Percentiles rank a stretch among this genome's conserved stretches.
Evolutionary conservation across 2,329 filamentous ascomycete species (phyloP).

Genomic region (Akanthomyces muscarius): DNA sequence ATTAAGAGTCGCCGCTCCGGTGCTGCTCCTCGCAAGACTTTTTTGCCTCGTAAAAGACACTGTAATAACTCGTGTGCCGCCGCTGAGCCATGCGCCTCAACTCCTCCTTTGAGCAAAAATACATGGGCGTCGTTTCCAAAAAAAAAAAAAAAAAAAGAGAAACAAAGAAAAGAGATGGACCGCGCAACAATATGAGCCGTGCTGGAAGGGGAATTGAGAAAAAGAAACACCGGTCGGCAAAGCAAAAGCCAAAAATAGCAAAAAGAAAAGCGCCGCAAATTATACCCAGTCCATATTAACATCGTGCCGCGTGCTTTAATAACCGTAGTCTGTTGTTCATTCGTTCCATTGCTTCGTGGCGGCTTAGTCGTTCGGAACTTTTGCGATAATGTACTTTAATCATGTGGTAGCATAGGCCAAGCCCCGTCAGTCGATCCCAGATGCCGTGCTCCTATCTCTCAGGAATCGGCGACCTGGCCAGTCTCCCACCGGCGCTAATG

Average conservation of each 20-base stretch:
- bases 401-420: conserved; percentile 35
- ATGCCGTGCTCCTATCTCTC: conserved; percentile 51
- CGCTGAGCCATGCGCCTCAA: background rate
- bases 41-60: background rate
- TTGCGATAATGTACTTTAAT: conserved; percentile 28
- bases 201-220: background rate
- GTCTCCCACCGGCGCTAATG: conserved; percentile 70
- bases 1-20: background rate
- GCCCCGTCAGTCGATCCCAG: conserved; percentile 37
- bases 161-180: background rate
- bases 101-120: conserved; percentile 1
- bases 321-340: conserved; percentile 9
- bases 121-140: background rate
- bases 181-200: background rate
- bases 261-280: conserved; percentile 1
- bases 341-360: conserved; percentile 11
- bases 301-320: background rate
- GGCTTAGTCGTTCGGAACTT: conserved; percentile 20
- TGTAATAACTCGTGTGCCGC: background rate
- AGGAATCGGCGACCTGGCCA: conserved; percentile 62
- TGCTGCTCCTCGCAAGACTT: background rate
- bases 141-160: background rate
- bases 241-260: background rate
- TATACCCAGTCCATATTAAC: conserved; percentile 4
- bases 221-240: background rate